Base-by-base conservation (phyloP, 139 green algal genomes). In the Marvania coccoides region DNA sequence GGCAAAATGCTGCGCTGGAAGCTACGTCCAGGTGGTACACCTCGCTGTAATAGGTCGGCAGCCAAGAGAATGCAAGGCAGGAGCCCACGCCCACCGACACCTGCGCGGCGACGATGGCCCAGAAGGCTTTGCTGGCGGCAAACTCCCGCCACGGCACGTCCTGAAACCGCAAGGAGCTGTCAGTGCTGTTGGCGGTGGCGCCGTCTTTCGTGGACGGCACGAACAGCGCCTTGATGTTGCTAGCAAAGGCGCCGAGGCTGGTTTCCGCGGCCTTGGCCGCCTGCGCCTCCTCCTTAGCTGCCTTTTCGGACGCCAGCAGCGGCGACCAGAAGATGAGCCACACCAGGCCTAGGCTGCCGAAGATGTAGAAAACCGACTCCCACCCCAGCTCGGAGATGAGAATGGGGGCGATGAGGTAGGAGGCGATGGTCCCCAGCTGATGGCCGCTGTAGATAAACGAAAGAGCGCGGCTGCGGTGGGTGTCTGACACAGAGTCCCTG, bases 41-140 rank as follows among this genome's bases (percentile, higher is more conserved):
- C 42, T 86, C 56, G 47, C 65, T 77, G 74, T 88, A 93, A 62
- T 82, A 92, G 3, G 74, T 85, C 24, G 87, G 87, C 39, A 92
- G 70, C 87, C 87, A 91, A 6, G 55, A 73, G 47, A 87, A 76
- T 33, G 62, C 73, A 23, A 87, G 70, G 33, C 77, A 75, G 51
- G 81, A 72, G 5, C 83, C 83, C 6, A 86, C 63, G 9, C 72
- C 67, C 38, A 76, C 77, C 12, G 65, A 28, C 19, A 70, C 59
- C 42, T 88, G 81, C 14, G 81, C 70, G 19, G 76, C 46, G 23
- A 85, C 45, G 10, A 87, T 61, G 2, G 73, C 71, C 29, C 75
- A 71, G 57, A 87, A 83, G 3, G 82, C 51, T 8, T 51, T 63
- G 61, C 70, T 87, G 7, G 61, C 64, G 5, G 79, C 56, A 48